Base-by-base conservation (phyloP, 768 basidiomycete species). In the Megacollybia marginata region DNA sequence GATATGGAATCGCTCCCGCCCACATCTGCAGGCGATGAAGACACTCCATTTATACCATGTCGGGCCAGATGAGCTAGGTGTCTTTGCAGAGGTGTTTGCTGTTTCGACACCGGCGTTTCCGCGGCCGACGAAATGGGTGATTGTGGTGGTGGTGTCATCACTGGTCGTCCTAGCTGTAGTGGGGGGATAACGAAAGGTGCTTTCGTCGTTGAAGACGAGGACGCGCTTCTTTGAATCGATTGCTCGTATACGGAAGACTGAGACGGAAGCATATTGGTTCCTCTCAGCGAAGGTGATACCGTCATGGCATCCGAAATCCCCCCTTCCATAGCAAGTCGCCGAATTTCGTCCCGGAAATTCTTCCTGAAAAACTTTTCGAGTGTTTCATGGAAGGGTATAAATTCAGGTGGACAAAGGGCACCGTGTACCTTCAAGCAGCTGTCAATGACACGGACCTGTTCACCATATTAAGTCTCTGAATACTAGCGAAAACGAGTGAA, bases 341-440 rank as follows among this genome's bases (percentile, higher is more conserved):
- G 76, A 42, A 92, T 85, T 61, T 92, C 90, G 34, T 92, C 90
- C 4, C 78, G 65, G 68, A 90, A 92, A 59, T 90, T 90, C 64
- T 85, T 88, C 49, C 72, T 78, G 73, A 91, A 92, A 65, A 92
- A 86, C 53, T 78, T 83, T 62, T 89, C 85, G 42, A 98, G 72
- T 0, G 91, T 92, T 52, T 85, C 83, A 61, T 98, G 94, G 76
- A 97, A 97, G 5, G 83, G 78, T n/a, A 86, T 69, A 77, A 96
- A 95, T 62, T 93, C 92, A 11, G 81, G 77, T 0, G 89, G 80
- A 61, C 92, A 93, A 31, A 95, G 68, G 42, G 81, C 75, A 2
- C 82, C 83, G 61, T 98, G 93, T 5, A 97, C 74, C 56, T 79
- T 81, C 48, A 97, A 73, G 60, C 91, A 93, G 48, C 78, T 80